Percentiles rank a stretch among this genome's conserved stretches.
Conservation (phyloP, 2,329 filamentous ascomycete genomes). For the Diplodia mutila region DNA sequence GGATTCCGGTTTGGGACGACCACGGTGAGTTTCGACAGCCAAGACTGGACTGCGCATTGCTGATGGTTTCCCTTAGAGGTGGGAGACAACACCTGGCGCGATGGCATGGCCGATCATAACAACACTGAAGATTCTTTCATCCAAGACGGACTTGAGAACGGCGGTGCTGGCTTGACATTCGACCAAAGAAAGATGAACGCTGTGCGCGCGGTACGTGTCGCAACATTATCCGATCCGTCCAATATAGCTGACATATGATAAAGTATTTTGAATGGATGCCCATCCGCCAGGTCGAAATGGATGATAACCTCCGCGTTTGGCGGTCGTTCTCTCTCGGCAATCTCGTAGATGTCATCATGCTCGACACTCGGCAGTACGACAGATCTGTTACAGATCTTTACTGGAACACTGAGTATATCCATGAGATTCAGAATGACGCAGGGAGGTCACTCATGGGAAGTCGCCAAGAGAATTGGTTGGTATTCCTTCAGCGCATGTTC, state of each 20-base stretch:
- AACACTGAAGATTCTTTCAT: slow-evolving; percentile 50
- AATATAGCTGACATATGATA: slow-evolving; percentile 18
- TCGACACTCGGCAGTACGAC: slow-evolving; percentile 50
- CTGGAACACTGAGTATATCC: slow-evolving; percentile 66
- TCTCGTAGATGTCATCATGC: slow-evolving; percentile 48
- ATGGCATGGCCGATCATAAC: slow-evolving; percentile 46
- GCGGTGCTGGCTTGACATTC: slow-evolving; percentile 39
- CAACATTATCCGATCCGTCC: background rate
- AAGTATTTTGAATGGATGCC: slow-evolving; percentile 52
- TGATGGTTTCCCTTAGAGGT: slow-evolving; percentile 35
- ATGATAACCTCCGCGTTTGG: slow-evolving; percentile 47
- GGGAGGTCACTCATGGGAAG: slow-evolving; percentile 71
- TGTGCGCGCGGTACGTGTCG: slow-evolving; percentile 39
- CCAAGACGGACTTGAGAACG: slow-evolving; percentile 33
- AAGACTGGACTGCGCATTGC: background rate
- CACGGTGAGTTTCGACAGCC: slow-evolving; percentile 31
- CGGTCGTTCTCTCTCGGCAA: slow-evolving; percentile 48
- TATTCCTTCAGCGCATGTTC: too few species aligned
- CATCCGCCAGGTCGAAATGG: slow-evolving; percentile 42
- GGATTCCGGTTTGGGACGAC: slow-evolving; percentile 48
- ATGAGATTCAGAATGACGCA: slow-evolving; percentile 67
- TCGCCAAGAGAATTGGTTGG: slow-evolving; percentile 70
- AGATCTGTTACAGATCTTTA: slow-evolving; percentile 49
- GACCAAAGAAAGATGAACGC: slow-evolving; percentile 54
- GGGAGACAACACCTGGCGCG: slow-evolving; percentile 48